Evolutionary conservation across 345 rosid species (phyloP).

Genomic region (Turnera subulata): DNA sequence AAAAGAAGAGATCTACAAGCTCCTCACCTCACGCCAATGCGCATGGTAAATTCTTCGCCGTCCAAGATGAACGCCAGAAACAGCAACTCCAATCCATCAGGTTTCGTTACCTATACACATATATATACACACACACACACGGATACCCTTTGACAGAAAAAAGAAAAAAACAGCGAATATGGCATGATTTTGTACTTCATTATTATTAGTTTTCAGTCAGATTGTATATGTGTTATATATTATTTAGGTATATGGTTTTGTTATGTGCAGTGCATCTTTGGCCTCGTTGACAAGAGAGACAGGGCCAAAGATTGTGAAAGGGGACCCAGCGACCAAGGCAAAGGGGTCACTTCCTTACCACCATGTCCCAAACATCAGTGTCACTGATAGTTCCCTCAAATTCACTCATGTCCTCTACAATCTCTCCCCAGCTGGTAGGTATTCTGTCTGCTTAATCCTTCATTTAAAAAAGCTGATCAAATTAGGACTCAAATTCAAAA

Average conservation of each 20-base stretch:
- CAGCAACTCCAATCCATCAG: slow-evolving; percentile 40
- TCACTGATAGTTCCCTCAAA: slow-evolving; percentile 80
- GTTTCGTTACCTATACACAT: too few relatives aligned
- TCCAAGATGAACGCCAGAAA: slow-evolving; percentile 36
- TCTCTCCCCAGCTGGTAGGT: slow-evolving; percentile 93
- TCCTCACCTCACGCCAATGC: slow-evolving; percentile 23
- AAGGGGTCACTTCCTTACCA: slow-evolving; percentile 43
- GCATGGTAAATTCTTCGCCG: slow-evolving; percentile 13
- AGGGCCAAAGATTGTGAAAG: slow-evolving; percentile 84
- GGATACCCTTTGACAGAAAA: too few relatives aligned
- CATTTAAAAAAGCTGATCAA: too few relatives aligned
- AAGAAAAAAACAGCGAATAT: too few relatives aligned
- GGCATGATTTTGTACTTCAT: too few relatives aligned
- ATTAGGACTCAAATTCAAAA: too few relatives aligned
- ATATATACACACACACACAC: too few relatives aligned
- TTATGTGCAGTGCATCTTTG: slow-evolving; percentile 80
- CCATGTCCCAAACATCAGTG: slow-evolving; percentile 46
- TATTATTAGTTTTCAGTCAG: too few relatives aligned
- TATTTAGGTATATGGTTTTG: not conserved
- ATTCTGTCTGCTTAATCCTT: too few relatives aligned
- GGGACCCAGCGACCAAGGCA: slow-evolving; percentile 71
- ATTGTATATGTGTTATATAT: too few relatives aligned
- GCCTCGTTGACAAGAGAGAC: slow-evolving; percentile 91
- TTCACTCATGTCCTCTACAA: slow-evolving; percentile 94
- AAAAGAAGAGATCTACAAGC: slow-evolving; percentile 35